A percentile compares a stretch with the other conserved stretches of the same genome.
Evolutionary conservation across 176 grass and related monocot genomes (phyloP).

Genomic region (Olyra latifolia): DNA sequence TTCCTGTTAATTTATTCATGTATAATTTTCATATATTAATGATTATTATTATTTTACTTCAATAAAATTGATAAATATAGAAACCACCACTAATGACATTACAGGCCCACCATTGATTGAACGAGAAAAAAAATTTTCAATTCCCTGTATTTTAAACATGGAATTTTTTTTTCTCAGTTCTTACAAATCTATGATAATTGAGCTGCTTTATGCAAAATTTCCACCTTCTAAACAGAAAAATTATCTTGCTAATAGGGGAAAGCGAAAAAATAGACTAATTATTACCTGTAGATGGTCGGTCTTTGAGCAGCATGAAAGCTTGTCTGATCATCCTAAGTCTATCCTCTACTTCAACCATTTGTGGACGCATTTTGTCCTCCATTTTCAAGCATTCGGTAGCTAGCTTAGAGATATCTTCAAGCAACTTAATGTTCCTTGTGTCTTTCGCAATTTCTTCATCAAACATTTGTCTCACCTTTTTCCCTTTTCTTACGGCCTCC

Average conservation of each 20-base stretch:
- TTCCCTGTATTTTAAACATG: no score
- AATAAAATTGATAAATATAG: no score
- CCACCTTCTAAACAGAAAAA: no score
- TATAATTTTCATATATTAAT: not conserved
- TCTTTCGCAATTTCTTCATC: not conserved
- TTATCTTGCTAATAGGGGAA: not conserved
- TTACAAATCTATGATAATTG: no score
- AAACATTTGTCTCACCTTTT: not conserved
- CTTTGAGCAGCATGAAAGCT: not conserved
- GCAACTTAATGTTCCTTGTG: not conserved
- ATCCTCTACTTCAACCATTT: constrained; percentile 6
- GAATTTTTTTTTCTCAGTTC: no score
- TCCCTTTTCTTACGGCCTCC: not conserved
- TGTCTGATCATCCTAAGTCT: not conserved
- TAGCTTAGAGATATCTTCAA: not conserved
- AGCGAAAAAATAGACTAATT: not conserved
- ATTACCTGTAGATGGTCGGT: not conserved
- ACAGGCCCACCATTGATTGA: no score
- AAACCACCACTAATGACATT: no score
- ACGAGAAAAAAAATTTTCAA: no score
- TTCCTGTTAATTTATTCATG: no score
- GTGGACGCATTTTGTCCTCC: not conserved
- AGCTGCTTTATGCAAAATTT: no score
- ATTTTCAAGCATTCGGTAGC: not conserved
- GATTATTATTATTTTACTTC: no score